phyloP scores from a whole-genome alignment of 1,284 basidiomycete species.

The Peniophora sp. region DNA sequence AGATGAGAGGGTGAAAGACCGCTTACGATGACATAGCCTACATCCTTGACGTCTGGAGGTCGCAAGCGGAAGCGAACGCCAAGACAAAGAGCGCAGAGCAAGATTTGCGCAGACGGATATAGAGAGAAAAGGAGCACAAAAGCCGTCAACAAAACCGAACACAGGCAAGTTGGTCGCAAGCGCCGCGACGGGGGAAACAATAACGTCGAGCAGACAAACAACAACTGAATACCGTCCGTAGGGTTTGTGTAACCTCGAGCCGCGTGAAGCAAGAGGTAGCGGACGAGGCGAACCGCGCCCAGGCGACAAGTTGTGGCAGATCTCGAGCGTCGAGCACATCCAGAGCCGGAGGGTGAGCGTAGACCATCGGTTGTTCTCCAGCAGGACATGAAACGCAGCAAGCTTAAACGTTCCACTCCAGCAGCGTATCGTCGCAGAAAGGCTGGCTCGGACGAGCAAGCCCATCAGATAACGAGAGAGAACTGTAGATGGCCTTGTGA shows the following conservation, averaged over 20 bases:
- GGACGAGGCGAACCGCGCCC: slow-evolving; percentile 32
- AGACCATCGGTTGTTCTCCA: too few relatives aligned
- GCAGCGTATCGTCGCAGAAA: not conserved
- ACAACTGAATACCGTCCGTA: slow-evolving; percentile 24
- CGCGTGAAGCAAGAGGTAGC: slow-evolving; percentile 8
- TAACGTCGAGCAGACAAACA: slow-evolving; percentile 20
- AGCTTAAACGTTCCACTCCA: too few relatives aligned
- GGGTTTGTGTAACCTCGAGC: slow-evolving; percentile 22
- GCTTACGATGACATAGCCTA: slow-evolving; percentile 85
- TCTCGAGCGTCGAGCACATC: slow-evolving; percentile 27
- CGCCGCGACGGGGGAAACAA: slow-evolving; percentile 40
- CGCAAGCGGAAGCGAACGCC: slow-evolving; percentile 19
- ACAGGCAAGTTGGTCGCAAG: slow-evolving; percentile 35
- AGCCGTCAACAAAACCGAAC: slow-evolving; percentile 50
- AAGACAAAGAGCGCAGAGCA: slow-evolving; percentile 11
- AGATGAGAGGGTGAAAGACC: slow-evolving; percentile 2
- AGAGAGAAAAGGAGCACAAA: slow-evolving; percentile 21
- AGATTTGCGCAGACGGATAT: not conserved
- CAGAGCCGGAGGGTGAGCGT: too few relatives aligned
- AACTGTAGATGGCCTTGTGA: slow-evolving; percentile 28
- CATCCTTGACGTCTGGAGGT: slow-evolving; percentile 85
- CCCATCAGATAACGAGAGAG: slow-evolving; percentile 27
- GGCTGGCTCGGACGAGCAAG: not conserved
- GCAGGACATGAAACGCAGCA: too few relatives aligned
- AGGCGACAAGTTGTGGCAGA: slow-evolving; percentile 44